These are phyloP conservation scores for Fusarium floridanum DNA, from an alignment of 2,329 filamentous ascomycete genomes.

Conservation along the genomic window DNA sequence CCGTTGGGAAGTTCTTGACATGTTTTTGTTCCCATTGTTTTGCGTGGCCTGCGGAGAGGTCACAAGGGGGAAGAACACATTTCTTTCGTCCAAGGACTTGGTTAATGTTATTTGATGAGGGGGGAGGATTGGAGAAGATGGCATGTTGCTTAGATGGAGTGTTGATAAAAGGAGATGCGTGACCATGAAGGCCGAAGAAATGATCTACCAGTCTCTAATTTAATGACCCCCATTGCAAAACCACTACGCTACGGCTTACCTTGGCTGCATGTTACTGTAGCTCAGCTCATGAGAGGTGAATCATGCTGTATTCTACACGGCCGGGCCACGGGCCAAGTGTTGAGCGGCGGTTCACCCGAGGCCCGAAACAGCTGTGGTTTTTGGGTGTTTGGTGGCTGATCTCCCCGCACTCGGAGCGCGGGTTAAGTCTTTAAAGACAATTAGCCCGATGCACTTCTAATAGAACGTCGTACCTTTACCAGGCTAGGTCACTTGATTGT, in stretches of 20 bases:
- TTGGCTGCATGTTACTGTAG: background rate
- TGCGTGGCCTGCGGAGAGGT: too few relatives aligned
- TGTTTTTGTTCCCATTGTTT: too few relatives aligned
- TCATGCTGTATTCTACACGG: background rate
- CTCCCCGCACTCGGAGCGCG: background rate
- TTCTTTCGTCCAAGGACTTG: too few relatives aligned
- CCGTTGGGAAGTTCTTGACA: too few relatives aligned
- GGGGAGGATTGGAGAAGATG: too few relatives aligned
- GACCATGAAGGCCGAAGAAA: background rate
- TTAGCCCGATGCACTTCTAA: background rate
- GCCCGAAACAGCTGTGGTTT: background rate
- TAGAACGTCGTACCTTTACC: too few relatives aligned
- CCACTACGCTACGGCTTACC: background rate
- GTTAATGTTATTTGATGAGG: too few relatives aligned
- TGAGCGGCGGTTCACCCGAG: background rate
- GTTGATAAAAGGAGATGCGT: background rate
- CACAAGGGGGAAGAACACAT: too few relatives aligned
- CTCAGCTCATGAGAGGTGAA: background rate
- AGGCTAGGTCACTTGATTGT: background rate
- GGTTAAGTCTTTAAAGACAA: background rate
- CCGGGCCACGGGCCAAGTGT: background rate
- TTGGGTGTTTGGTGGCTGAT: background rate
- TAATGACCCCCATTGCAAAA: background rate
- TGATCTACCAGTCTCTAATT: background rate
- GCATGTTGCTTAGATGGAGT: too few relatives aligned